Evolutionary conservation across 169 alveolate genomes (phyloP), one percentile per base, ranked within the genome.

Genomic region (Cytauxzoon felis): DNA sequence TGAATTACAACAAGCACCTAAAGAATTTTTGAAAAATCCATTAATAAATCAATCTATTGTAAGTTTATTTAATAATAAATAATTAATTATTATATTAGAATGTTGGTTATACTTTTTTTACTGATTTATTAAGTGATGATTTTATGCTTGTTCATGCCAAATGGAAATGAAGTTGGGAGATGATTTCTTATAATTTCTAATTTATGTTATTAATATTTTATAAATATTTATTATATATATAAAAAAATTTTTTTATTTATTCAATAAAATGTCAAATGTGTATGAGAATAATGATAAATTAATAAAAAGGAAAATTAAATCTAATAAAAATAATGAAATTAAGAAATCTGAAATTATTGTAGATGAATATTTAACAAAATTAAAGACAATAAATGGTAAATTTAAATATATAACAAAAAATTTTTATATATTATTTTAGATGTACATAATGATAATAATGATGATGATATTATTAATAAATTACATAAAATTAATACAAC

Each of bases 71-170:
- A 53, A 16, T 16, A n/a, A 9, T 11, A 13, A 13, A 9, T 19
- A 9, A 47, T 9, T 8, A 8, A 9, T 9, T 47, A 41, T 9
- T 47, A 11, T 24, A 19, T 24, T 13, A 47, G 26, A 48, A 49
- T 29, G 73, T 62, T 30, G 0, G 49, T 8, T 51, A 49, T 19
- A 34, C 45, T 43, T 72, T 72, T 60, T 72, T 72, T 36, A 75
- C 82, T 7, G 82, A 72, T 38, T 27, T 72, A 43, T 30, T 11
- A 30, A 42, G 64, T 3, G 82, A 72, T 23, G 82, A 62, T 38
- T 72, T 26, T 56, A 72, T 54, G 49, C 30, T 72, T 24, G 42
- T 72, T 19, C 61, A 47, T 66, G 82, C 82, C 45, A 53, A 45
- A 42, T 34, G 82, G 16, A n/a, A 5, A 5, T 5, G 26, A 27